A percentile compares a stretch with the other conserved stretches of the same genome.
These are phyloP conservation scores for Eimeria necatrix DNA, from an alignment of 169 alveolate species.

Conservation along the genomic window DNA sequence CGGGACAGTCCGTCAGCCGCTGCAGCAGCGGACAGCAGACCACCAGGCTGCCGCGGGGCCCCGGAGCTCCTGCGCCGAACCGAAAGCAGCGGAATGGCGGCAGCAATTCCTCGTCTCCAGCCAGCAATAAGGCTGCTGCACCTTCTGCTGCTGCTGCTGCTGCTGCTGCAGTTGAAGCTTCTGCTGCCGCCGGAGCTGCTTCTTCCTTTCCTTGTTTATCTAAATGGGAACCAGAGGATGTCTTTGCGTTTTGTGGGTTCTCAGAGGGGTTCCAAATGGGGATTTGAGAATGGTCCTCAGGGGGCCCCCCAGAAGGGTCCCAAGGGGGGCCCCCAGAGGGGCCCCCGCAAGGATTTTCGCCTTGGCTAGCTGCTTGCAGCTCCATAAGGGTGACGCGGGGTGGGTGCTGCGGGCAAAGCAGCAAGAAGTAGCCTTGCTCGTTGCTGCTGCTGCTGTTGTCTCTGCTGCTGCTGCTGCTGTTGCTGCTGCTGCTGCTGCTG, in stretches of 20 bases:
- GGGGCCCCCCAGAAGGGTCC: background rate
- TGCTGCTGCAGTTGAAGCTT: background rate
- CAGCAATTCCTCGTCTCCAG: background rate
- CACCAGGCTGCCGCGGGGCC: background rate
- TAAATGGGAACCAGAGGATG: background rate
- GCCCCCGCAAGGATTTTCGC: background rate
- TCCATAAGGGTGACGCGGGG: background rate
- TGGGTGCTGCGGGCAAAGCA: background rate
- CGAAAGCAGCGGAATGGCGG: conserved; percentile 28
- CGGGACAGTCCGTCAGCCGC: background rate
- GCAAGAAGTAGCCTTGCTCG: background rate
- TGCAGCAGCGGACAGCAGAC: background rate
- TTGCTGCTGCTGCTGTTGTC: conserved; percentile 6
- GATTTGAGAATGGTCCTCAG: background rate
- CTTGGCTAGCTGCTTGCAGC: background rate
- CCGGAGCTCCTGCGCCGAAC: background rate
- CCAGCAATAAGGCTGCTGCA: conserved; percentile 17
- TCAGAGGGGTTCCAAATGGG: too few relatives aligned
- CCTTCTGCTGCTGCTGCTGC: conserved; percentile 7
- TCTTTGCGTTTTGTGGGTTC: too few relatives aligned
- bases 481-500: conserved; percentile 33
- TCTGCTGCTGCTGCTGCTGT: background rate
- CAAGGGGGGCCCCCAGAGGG: background rate
- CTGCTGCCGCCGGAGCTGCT: background rate
- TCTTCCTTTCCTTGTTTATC: background rate